Evolutionary conservation across 1,139 yeast genomes (phyloP).

Genomic region (Lodderomyces theae): DNA sequence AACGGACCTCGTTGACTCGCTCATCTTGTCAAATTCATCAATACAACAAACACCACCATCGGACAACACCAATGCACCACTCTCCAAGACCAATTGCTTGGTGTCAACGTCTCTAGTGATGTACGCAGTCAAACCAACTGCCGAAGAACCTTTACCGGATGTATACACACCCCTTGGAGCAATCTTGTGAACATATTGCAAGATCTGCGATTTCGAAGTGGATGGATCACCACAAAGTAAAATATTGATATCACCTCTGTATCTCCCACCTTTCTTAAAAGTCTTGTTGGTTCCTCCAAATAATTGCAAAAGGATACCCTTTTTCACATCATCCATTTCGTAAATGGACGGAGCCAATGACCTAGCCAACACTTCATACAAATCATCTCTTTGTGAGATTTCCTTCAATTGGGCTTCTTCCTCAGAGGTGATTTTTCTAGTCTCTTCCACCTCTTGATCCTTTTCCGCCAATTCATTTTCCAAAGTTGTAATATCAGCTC

Average conservation of each 20-base stretch:
- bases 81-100: slow-evolving; percentile 85
- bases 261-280: slow-evolving; percentile 86
- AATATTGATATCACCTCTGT: slow-evolving; percentile 92
- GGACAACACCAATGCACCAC: slow-evolving; percentile 93
- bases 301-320: slow-evolving; percentile 85
- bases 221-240: slow-evolving; percentile 97
- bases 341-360: slow-evolving; percentile 94
- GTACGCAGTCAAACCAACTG: slow-evolving; percentile 97
- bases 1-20: slow-evolving; percentile 90
- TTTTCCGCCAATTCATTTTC: slow-evolving; percentile 42
- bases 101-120: slow-evolving; percentile 94
- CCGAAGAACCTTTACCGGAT: slow-evolving; percentile 98
- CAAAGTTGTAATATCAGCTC: slow-evolving; percentile 72
- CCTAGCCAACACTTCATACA: slow-evolving; percentile 85
- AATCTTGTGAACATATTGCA: slow-evolving; percentile 93
- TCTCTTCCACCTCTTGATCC: slow-evolving; percentile 74
- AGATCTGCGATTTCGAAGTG: slow-evolving; percentile 89
- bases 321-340: slow-evolving; percentile 95
- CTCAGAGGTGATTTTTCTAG: slow-evolving; percentile 62
- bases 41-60: slow-evolving; percentile 99
- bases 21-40: slow-evolving; percentile 98
- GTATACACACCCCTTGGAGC: slow-evolving; percentile 98
- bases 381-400: slow-evolving; percentile 65
- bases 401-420: slow-evolving; percentile 65
- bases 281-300: slow-evolving; percentile 95